phyloP scores from a whole-genome alignment of 2,329 filamentous ascomycete species.

The Cyphellophora attinorum region DNA sequence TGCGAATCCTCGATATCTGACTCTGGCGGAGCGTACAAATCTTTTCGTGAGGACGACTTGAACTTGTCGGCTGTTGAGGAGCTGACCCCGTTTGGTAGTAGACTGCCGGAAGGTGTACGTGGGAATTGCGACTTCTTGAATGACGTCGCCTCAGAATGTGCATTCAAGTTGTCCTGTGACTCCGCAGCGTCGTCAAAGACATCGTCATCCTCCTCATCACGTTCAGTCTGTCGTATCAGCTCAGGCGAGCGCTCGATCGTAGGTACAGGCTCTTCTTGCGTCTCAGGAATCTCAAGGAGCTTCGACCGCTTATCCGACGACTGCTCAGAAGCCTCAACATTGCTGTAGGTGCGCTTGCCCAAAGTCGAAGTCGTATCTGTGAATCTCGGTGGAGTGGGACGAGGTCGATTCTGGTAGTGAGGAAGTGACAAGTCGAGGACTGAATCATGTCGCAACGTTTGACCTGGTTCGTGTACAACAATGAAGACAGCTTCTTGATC shows the following conservation, averaged over 20 bases:
- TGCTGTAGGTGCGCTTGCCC: constrained; percentile 9
- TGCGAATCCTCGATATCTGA: constrained; percentile 19
- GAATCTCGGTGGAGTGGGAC: constrained; percentile 16
- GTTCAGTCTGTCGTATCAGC: background rate
- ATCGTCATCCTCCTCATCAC: background rate
- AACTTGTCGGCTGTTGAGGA: constrained; percentile 15
- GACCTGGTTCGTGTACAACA: constrained; percentile 17
- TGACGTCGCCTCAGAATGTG: constrained; percentile 1
- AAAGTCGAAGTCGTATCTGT: constrained; percentile 8
- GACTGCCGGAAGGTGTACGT: background rate
- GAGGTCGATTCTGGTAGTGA: constrained; percentile 12
- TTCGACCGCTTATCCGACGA: constrained; percentile 9
- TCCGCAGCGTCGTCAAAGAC: background rate
- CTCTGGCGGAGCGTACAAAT: constrained; percentile 13
- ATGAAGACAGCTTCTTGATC: constrained; percentile 18
- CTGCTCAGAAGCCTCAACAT: constrained; percentile 2
- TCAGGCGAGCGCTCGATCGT: constrained; percentile 1
- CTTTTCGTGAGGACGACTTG: constrained; percentile 5
- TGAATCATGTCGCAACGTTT: constrained; percentile 14
- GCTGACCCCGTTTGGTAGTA: constrained; percentile 1
- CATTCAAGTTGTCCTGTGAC: background rate
- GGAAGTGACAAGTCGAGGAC: constrained; percentile 15
- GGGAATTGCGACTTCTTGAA: background rate
- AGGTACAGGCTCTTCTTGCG: background rate
- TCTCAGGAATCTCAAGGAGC: constrained; percentile 8